Percentiles rank a stretch among this genome's conserved stretches.
Conservation (phyloP, 1,139 yeast genomes). For the Kluyveromyces marxianus region DNA sequence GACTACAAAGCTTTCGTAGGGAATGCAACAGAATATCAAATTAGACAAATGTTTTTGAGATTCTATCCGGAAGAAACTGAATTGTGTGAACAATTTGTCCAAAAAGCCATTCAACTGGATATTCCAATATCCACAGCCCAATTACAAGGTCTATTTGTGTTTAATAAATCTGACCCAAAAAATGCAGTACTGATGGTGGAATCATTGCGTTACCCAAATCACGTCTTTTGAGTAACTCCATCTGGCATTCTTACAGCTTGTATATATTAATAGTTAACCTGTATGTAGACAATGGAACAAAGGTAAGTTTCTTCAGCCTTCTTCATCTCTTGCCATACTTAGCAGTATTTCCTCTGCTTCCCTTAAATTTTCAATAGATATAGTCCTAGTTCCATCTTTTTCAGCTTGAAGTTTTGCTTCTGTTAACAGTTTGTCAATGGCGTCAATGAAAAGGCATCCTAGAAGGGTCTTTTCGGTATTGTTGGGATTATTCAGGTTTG, state of each 20-base stretch:
- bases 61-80: constrained; percentile 66
- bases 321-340: neutral
- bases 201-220: constrained; percentile 34
- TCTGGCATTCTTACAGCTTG: too few relatives aligned
- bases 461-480: constrained; percentile 13
- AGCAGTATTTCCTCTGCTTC: constrained; percentile 10
- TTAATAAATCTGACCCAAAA: constrained; percentile 77
- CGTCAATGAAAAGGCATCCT: constrained; percentile 16
- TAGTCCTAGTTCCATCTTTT: constrained; percentile 14
- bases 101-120: constrained; percentile 41
- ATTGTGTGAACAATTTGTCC: constrained; percentile 57
- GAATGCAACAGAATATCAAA: constrained; percentile 79
- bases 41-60: constrained; percentile 73
- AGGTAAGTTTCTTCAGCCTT: too few relatives aligned
- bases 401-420: constrained; percentile 17
- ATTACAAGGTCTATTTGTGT: constrained; percentile 89
- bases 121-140: constrained; percentile 84
- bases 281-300: too few relatives aligned
- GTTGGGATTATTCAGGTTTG: constrained; percentile 9
- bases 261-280: too few relatives aligned
- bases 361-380: constrained; percentile 17
- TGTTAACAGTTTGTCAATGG: constrained; percentile 12
- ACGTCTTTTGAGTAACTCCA: constrained; percentile 20
- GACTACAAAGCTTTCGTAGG: constrained; percentile 78
- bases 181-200: constrained; percentile 64